Conservation (phyloP, 2,329 filamentous ascomycete genomes). For the Escovopsis sp. region DNA sequence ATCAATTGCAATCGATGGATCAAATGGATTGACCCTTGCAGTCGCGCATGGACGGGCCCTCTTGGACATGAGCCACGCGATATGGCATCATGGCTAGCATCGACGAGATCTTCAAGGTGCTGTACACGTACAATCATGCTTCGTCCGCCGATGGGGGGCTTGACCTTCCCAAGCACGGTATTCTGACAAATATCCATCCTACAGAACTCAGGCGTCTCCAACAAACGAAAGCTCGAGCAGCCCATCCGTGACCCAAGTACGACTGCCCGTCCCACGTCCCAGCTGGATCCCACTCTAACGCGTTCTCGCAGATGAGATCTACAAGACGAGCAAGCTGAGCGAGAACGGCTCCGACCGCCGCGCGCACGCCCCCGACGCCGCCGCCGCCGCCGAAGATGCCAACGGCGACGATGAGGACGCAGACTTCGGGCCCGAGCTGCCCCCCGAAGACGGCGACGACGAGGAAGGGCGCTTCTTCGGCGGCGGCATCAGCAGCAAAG, state of each 20-base stretch:
- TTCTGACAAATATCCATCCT: slow-evolving; percentile 1
- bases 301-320: slow-evolving; percentile 44
- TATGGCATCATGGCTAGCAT: slow-evolving; percentile 36
- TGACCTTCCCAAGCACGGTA: background rate
- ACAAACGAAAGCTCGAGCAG: slow-evolving; percentile 51
- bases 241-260: slow-evolving; percentile 47
- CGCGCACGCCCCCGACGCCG: slow-evolving; percentile 29
- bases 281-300: no score
- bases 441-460: slow-evolving; percentile 50
- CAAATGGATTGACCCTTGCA: no score
- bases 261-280: slow-evolving; percentile 12
- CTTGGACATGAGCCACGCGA: background rate
- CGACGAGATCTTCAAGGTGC: slow-evolving; percentile 42
- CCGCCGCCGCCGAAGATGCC: slow-evolving; percentile 12
- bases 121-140: background rate
- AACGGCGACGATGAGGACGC: slow-evolving; percentile 34
- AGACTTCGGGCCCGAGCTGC: slow-evolving; percentile 29
- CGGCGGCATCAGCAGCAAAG: slow-evolving; percentile 69
- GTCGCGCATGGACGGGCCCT: background rate
- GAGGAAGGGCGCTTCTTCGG: slow-evolving; percentile 95
- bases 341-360: slow-evolving; percentile 31
- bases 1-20: background rate
- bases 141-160: no score
- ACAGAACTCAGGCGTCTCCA: slow-evolving; percentile 30
- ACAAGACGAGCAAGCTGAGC: slow-evolving; percentile 45